Evolutionary conservation across 768 basidiomycete species (phyloP).

Genomic region (Lactarius deliciosus): DNA sequence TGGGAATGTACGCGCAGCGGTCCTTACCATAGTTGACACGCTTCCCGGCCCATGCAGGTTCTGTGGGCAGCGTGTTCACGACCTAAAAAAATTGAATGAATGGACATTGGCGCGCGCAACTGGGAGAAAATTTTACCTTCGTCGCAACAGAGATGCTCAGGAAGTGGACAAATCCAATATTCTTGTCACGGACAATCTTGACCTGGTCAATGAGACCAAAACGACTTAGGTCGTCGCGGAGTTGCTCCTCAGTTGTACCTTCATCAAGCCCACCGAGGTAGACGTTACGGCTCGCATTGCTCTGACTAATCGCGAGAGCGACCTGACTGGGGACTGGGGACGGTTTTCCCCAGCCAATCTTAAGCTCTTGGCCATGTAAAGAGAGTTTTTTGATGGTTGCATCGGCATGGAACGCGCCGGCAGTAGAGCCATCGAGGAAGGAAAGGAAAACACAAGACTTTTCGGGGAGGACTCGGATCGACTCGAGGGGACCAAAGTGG

Average conservation of each 20-base stretch:
- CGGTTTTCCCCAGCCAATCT: constrained; percentile 98
- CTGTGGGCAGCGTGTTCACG: constrained; percentile 87
- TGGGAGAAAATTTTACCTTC: constrained; percentile 51
- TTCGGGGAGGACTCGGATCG: constrained; percentile 90
- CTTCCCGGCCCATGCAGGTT: constrained; percentile 92
- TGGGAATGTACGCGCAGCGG: constrained; percentile 96
- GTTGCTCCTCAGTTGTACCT: constrained; percentile 83
- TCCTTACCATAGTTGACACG: constrained; percentile 99
- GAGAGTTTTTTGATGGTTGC: constrained; percentile 92
- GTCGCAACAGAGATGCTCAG: constrained; percentile 91
- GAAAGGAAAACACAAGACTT: constrained; percentile 98
- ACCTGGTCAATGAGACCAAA: constrained; percentile 99
- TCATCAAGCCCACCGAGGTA: constrained; percentile 95
- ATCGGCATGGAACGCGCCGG: constrained; percentile 96
- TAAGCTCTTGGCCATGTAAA: constrained; percentile 93
- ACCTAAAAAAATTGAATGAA: constrained; percentile 52
- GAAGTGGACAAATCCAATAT: constrained; percentile 99
- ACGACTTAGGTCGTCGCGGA: constrained; percentile 86
- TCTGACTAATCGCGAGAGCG: constrained; percentile 83
- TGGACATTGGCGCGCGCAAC: not conserved
- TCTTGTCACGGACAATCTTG: constrained; percentile 99
- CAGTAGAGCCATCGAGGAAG: constrained; percentile 90
- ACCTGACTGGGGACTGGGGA: constrained; percentile 85
- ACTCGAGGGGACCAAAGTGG: constrained; percentile 95
- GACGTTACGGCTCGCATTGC: constrained; percentile 93